Base-by-base conservation (phyloP, 148 eudicot genomes). In the Salicornia ramosissima region DNA sequence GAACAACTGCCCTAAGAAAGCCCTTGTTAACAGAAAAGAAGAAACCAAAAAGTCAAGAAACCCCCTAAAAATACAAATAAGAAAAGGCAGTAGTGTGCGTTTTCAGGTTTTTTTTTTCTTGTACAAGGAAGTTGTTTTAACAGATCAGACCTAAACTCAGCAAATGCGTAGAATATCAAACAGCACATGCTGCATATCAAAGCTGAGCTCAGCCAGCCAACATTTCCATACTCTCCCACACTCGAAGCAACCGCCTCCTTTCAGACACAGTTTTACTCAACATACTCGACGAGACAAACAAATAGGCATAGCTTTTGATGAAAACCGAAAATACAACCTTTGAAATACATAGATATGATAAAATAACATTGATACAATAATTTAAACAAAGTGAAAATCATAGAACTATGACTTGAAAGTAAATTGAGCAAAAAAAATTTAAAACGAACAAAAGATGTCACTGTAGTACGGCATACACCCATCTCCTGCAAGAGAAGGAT, bases 181-280 rank as follows among this genome's bases (percentile, higher is more conserved):
- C 11, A 40, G 55, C 76, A 73, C 64, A 73, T 65, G 70, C 55
- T 9, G 28, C 76, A 65, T 71, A 42, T 70, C 29, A 31, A 26
- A 21, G 64, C 55, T 70, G 65, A 70, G 18, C 22, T 43, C 39
- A 58, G 54, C 19, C 47, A 39, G 30, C 49, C 67, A 39, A 54
- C 67, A 63, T 40, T 39, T 7, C 11, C 26, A 21, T 52, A 10
- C 18, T 46, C 50, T 18, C 56, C 56, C 6, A 52, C 50, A 46
- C 50, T 42, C 50, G 19, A 56, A 56, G 61, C 34, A 56, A 56
- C 61, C 61, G 28, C 36, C 3, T 15, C 15, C 29, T 56, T 28
- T 13, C 13, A 19, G 18, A 46, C 3, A 0, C 50, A 0, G 50
- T n/a, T n/a, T n/a, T n/a, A n/a, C n/a, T n/a, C n/a, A n/a, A n/a